Base-by-base conservation (phyloP, 257 asterid genomes). In the Scutellaria minor region DNA sequence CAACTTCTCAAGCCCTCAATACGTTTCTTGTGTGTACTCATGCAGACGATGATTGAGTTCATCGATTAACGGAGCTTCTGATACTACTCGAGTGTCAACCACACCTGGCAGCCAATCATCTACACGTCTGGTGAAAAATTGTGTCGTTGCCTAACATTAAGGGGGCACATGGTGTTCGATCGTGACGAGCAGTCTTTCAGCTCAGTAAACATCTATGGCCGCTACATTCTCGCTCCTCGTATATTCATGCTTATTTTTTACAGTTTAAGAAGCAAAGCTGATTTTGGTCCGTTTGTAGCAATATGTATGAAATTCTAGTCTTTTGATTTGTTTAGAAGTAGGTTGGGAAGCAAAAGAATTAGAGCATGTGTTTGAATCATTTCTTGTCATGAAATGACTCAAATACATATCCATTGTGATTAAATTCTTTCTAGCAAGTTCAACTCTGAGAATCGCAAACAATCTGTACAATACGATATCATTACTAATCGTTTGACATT, bases 1-100 rank as follows among this genome's bases (percentile, higher is more conserved):
- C 37, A 15, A 58, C 22, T 20, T 18, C 31, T 10, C 5, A 4
- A 75, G 11, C 60, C 40, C 46, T 50, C 41, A 18, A 22, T 58
- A n/a, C 4, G 64, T 55, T 42, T 6, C 20, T 61, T 46, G 53
- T 20, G 24, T 79, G 71, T 27, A 14, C 45, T 14, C 37, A 39
- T 70, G 80, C 88, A 83, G 91, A 80, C 59, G 90, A 78, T 65
- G 82, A 66, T 54, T 76, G 62, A 82, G 60, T 58, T 46, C 22
- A 45, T 52, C 66, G 22, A 59, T 22, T 5, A 14, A 44, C 6
- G 76, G 53, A 24, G 67, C 75, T 56, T 41, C 24, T 7, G 57
- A 15, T 53, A 67, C 66, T 9, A 13, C 46, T 57, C 63, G 53
- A 39, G 14, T 54, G 58, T 48, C 15, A 37, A 37, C 55, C 18